These are phyloP conservation scores for Fusarium goolgardi DNA, from an alignment of 2,329 filamentous ascomycete species.

Conservation along the genomic window DNA sequence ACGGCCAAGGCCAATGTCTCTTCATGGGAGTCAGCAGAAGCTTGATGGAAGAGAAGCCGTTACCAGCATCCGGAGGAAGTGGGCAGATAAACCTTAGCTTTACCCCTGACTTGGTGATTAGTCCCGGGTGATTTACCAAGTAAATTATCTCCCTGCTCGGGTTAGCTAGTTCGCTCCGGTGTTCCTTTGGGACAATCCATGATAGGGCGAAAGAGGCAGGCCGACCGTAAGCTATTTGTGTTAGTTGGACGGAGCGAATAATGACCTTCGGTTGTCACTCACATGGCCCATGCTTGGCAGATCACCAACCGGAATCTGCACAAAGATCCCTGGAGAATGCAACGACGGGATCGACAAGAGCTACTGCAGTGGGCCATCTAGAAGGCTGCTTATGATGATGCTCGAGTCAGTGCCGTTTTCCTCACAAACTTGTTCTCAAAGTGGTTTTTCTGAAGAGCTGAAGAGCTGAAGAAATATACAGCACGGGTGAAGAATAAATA, in stretches of 20 bases:
- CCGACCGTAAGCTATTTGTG: conserved; percentile 39
- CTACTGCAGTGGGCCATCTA: conserved; percentile 30
- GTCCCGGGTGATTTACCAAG: conserved; percentile 33
- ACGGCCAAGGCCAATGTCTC: conserved; percentile 3
- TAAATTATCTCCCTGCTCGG: conserved; percentile 32
- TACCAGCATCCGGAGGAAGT: conserved; percentile 10
- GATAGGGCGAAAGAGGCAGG: conserved; percentile 27
- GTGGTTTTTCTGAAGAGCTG: neutral
- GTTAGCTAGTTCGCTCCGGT: conserved; percentile 12
- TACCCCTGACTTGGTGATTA: conserved; percentile 40
- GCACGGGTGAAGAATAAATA: neutral
- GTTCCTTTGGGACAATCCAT: conserved; percentile 16
- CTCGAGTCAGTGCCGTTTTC: conserved; percentile 25
- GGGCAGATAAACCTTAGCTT: conserved; percentile 1
- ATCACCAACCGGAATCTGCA: conserved; percentile 36
- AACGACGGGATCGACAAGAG: conserved; percentile 34
- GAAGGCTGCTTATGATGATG: conserved; percentile 3
- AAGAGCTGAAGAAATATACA: neutral
- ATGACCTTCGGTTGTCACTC: conserved; percentile 27
- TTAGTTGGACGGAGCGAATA: conserved; percentile 29
- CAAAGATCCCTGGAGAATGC: conserved; percentile 19
- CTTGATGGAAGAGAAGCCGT: conserved; percentile 32
- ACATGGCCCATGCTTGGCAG: conserved; percentile 34
- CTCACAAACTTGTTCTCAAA: neutral
- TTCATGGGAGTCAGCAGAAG: conserved; percentile 31